These are phyloP conservation scores for Fusarium nygamai DNA, from an alignment of 2,329 filamentous ascomycete genomes.

Conservation along the genomic window DNA sequence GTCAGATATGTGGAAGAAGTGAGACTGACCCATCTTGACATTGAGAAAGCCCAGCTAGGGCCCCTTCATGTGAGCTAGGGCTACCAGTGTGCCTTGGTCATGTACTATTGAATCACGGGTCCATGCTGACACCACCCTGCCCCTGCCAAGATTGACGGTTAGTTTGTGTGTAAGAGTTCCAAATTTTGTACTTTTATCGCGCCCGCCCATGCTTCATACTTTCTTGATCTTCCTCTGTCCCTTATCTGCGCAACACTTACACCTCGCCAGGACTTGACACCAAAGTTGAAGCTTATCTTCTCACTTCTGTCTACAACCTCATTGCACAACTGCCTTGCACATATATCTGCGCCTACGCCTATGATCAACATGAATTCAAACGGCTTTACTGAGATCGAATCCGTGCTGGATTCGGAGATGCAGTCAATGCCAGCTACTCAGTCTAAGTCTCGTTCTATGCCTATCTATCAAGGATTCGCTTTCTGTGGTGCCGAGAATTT, in stretches of 20 bases:
- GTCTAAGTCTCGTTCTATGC: slow-evolving; percentile 63
- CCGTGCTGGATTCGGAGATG: slow-evolving; percentile 56
- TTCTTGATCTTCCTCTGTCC: slow-evolving; percentile 34
- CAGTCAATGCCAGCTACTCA: slow-evolving; percentile 67
- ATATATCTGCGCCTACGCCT: slow-evolving; percentile 54
- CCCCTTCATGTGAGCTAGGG: neutral
- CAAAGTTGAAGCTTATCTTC: slow-evolving; percentile 59
- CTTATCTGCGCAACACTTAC: slow-evolving; percentile 39
- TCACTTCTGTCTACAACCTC: slow-evolving; percentile 52
- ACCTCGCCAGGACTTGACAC: slow-evolving; percentile 32
- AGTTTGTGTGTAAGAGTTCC: slow-evolving; percentile 26
- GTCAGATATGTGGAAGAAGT: neutral
- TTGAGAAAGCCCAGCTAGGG: neutral
- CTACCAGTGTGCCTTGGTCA: slow-evolving; percentile 29
- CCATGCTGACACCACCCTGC: slow-evolving; percentile 41
- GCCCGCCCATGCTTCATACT: slow-evolving; percentile 58
- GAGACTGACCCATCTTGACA: neutral
- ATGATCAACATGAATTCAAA: slow-evolving; percentile 57
- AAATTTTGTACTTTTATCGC: slow-evolving; percentile 60
- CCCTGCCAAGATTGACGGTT: slow-evolving; percentile 37
- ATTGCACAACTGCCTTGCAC: slow-evolving; percentile 58
- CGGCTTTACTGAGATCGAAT: slow-evolving; percentile 61
- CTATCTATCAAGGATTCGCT: no score
- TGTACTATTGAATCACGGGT: slow-evolving; percentile 25
- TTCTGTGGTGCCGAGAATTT: no score